These are phyloP conservation scores for Carex sylvatica DNA, from an alignment of 202 grass and related monocot species.

Conservation along the genomic window DNA sequence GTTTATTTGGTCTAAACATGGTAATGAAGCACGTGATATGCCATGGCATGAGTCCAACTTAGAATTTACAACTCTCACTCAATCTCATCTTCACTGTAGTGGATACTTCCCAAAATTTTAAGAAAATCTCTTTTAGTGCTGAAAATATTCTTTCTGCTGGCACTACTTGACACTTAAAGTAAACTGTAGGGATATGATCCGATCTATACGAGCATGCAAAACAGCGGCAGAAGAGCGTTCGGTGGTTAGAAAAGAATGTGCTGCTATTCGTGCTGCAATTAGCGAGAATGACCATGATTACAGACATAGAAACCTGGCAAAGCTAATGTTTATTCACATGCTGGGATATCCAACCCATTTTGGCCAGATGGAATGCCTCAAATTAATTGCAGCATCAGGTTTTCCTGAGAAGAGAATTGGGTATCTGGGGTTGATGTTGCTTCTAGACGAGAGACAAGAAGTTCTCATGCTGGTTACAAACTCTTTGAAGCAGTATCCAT, in stretches of 20 bases:
- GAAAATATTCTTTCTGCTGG: constrained; percentile 10
- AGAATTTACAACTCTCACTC: not conserved
- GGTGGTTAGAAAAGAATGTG: constrained; percentile 97
- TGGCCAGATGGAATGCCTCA: constrained; percentile 99
- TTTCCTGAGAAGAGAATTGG: constrained; percentile 99
- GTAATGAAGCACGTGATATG: not conserved
- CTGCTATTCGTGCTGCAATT: constrained; percentile 92
- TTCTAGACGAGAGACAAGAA: constrained; percentile 98
- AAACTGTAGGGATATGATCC: constrained; percentile 90
- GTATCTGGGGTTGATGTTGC: constrained; percentile 92
- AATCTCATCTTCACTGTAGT: not conserved
- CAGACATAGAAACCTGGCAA: constrained; percentile 92
- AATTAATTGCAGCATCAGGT: constrained; percentile 88
- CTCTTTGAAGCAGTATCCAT: constrained; percentile 99
- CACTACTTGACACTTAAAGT: not conserved
- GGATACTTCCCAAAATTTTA: not conserved
- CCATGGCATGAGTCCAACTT: not conserved
- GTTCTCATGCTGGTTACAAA: constrained; percentile 99
- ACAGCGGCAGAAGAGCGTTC: constrained; percentile 97
- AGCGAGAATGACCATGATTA: constrained; percentile 91
- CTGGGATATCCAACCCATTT: constrained; percentile 99
- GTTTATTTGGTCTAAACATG: not conserved
- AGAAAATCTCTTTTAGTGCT: not conserved
- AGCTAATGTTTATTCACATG: constrained; percentile 99
- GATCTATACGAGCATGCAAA: constrained; percentile 91